Base-by-base conservation (phyloP, 306 rosid species). In the Ziziphus jujuba region DNA sequence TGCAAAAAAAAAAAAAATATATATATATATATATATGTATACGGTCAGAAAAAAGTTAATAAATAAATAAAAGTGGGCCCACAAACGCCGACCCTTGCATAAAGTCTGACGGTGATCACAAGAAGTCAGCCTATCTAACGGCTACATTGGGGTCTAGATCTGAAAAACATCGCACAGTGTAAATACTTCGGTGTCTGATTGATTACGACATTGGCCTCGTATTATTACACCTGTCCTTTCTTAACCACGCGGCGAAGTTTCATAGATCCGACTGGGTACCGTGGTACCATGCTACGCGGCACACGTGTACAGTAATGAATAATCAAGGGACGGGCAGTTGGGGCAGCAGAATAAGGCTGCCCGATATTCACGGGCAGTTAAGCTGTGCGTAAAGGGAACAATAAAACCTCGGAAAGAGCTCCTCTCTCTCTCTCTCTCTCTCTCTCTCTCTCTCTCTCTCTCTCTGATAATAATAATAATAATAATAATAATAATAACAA, bases 221-320 rank as follows among this genome's bases (percentile, higher is more conserved):
- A n/a, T n/a, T 19, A 1, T 20, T 28, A 14, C 9, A 11, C 53
- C 65, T 48, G 82, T 71, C 57, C 45, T 19, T 19, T 48, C 9
- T 2, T 0, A 1, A 15, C 49, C 78, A 73, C 83, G 83, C 80
- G 89, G 80, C 77, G 33, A 11, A 2, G 0, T 16, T 2, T 3
- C 47, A 59, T 8, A 14, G 75, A 20, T 28, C 22, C 8, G 17
- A 59, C 19, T 63, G 10, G 73, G 56, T 36, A 9, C 34, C 67
- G 62, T 19, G 38, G 51, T 15, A 65, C 76, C 45, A 21, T 66
- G 79, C 40, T 36, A 25, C 35, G 8, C 9, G 0, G 68, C 79
- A 79, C 86, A 81, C 80, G 90, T 81, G 95, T 82, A 61, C 57
- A 43, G 24, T 11, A 80, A 48, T 59, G 59, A 58, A 74, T 61